Evolutionary conservation across 179 eudicot genomes (phyloP), one percentile per base, ranked within the genome.

Genomic region (Dionaea muscipula): DNA sequence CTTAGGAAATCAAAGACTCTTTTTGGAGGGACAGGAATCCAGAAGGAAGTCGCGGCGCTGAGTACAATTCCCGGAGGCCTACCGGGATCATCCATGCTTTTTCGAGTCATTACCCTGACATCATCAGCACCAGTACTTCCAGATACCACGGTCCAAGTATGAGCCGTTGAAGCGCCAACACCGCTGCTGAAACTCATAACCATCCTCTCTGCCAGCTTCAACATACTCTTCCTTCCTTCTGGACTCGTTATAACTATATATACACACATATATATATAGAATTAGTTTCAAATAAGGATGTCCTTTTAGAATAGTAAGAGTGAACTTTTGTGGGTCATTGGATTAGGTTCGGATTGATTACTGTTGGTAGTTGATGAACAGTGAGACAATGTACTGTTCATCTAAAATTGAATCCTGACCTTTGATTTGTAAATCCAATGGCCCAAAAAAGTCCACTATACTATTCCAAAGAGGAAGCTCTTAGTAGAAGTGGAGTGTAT

Each of bases 21-120:
- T 52, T 80, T 76, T 36, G 81, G 85, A 17, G 81, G 60, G 10
- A 80, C 73, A 0, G 79, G 81, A 54, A 76, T 64, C 85, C 85
- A 80, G 54, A 76, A 71, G 2, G 85, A 80, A 41, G 81, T 80
- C 2, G 81, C 81, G 22, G 85, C 85, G 20, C 85, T 80, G 26
- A 80, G 79, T 0, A 80, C 85, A 24, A 74, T 69, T 26, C 85
- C 85, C 0, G 85, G 81, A 0, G 85, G 85, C 53, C 80, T 71
- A 25, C 85, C 85, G 1, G 85, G 82, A 41, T 74, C 78, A 57
- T 80, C 79, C 66, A 80, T 63, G 63, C 85, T 80, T 56, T 80
- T 74, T 8, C 85, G 67, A 33, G 81, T 80, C 85, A 80, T 80
- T 2, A 80, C 79, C 12, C 81, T 67, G 27, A 77, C 85, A 51